phyloP scores from a whole-genome alignment of 1,139 yeast genomes.

The Candida sp. region DNA sequence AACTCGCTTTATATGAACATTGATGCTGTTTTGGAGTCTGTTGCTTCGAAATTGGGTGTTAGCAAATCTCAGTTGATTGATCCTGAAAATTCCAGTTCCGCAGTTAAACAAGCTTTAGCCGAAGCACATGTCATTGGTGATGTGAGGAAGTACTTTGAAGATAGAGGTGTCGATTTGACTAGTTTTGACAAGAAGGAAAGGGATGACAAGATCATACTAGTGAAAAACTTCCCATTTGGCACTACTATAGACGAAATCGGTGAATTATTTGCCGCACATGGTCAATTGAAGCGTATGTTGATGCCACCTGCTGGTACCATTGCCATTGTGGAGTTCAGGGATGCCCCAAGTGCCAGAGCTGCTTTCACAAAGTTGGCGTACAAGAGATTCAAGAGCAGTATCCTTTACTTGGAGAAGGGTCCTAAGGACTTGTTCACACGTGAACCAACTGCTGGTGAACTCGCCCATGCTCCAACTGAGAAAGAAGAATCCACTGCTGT shows the following conservation, averaged over 20 bases:
- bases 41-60: slow-evolving; percentile 84
- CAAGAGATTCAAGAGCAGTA: slow-evolving; percentile 84
- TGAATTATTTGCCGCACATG: slow-evolving; percentile 79
- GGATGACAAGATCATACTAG: slow-evolving; percentile 81
- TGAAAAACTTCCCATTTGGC: slow-evolving; percentile 90
- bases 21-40: slow-evolving; percentile 92
- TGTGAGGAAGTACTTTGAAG: slow-evolving; percentile 85
- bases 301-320: slow-evolving; percentile 99
- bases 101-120: slow-evolving; percentile 97
- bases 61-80: slow-evolving; percentile 84
- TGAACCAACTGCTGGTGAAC: slow-evolving; percentile 51
- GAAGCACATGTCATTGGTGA: slow-evolving; percentile 96
- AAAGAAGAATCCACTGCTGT: slow-evolving; percentile 27
- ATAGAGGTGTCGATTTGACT: slow-evolving; percentile 82
- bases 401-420: slow-evolving; percentile 91
- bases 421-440: slow-evolving; percentile 80
- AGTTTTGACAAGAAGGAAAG: slow-evolving; percentile 74
- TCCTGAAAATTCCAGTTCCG: slow-evolving; percentile 85
- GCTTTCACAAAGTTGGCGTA: slow-evolving; percentile 91
- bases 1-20: slow-evolving; percentile 89
- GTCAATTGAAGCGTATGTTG: slow-evolving; percentile 77
- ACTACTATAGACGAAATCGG: slow-evolving; percentile 81
- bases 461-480: slow-evolving; percentile 13
- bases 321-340: slow-evolving; percentile 92
- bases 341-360: slow-evolving; percentile 81